Conservation (phyloP, 495 filamentous ascomycete genomes). For the Thermothielavioides terrestris region DNA sequence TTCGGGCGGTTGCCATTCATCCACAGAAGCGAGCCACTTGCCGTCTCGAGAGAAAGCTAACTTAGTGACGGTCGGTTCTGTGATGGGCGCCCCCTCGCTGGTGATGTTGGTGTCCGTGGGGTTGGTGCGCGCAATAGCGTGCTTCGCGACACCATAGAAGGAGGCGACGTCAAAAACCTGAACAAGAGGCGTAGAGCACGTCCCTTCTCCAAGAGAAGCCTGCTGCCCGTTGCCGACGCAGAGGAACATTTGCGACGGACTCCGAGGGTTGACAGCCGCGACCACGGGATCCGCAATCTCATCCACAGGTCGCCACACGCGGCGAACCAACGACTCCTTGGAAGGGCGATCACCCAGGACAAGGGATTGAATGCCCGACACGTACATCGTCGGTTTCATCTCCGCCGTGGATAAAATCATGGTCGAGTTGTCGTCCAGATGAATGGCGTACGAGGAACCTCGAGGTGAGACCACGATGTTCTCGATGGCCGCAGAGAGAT, state of each 20-base stretch:
- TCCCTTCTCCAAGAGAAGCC: constrained; percentile 29
- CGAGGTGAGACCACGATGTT: constrained; percentile 71
- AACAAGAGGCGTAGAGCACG: constrained; percentile 38
- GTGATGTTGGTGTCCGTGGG: constrained; percentile 68
- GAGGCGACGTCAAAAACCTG: constrained; percentile 79
- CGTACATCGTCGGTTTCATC: constrained; percentile 64
- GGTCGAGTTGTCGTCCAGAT: constrained; percentile 80
- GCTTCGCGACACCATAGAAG: constrained; percentile 64
- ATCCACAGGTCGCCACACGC: constrained; percentile 29
- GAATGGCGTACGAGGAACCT: constrained; percentile 72
- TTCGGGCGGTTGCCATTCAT: constrained; percentile 72
- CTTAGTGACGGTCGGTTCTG: constrained; percentile 64
- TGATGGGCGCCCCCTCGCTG: constrained; percentile 56
- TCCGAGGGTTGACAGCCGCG: constrained; percentile 29
- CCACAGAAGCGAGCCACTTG: constrained; percentile 83
- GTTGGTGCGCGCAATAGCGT: constrained; percentile 82
- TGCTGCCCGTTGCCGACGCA: constrained; percentile 43
- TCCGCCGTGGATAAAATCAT: constrained; percentile 86
- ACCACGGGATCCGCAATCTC: constrained; percentile 26
- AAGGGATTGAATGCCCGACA: constrained; percentile 71
- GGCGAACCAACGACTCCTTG: constrained; percentile 34
- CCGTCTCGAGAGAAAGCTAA: constrained; percentile 69
- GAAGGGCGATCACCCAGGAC: constrained; percentile 31
- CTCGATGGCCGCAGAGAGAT: constrained; percentile 75
- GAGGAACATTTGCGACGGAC: constrained; percentile 35